Evolutionary conservation across 805 yeast genomes (phyloP), one percentile per base, ranked within the genome.

Genomic region (Candida pseudoglaebosa): DNA sequence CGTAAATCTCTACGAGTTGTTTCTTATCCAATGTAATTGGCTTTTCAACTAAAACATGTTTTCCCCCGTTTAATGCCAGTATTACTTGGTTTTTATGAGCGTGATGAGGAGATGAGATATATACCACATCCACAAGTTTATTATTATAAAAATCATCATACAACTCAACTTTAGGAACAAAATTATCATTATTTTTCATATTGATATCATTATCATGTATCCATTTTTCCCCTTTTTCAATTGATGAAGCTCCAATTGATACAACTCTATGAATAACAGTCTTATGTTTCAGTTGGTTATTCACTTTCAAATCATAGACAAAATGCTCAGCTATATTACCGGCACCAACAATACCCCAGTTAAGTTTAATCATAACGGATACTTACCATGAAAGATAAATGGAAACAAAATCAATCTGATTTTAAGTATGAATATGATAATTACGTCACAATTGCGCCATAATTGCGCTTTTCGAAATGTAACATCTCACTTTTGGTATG

Each of bases 11-110:
- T 20, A 56, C 46, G 5, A 76, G 65, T 39, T 77, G 78, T 15
- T 54, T 53, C 3, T 55, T 57, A 43, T 74, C 76, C 36, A 77
- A 65, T 2, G 78, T 69, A 46, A 75, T 57, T 5, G 82, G 78
- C 51, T 77, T 77, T 43, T 77, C 82, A 48, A 78, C 71, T 34
- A 77, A 57, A 15, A 76, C 78, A 50, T 75, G 73, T 43, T 73
- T 71, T 16, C 69, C 74, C 32, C 66, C 59, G 14, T 60, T 51
- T 38, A 77, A 56, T 6, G 77, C 73, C 32, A 53, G 45, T 37
- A 65, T 50, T 5, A 69, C 70, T 42, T 68, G 71, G 31, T 70
- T 72, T 37, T 68, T 63, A 52, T 77, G 82, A 48, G 65, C 59
- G 12, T 66, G 57, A 57, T 77, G 81, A 3, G 82, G 82, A 7